These are phyloP conservation scores for Fusarium albosuccineum DNA, from an alignment of 2,329 filamentous ascomycete genomes.

Conservation along the genomic window DNA sequence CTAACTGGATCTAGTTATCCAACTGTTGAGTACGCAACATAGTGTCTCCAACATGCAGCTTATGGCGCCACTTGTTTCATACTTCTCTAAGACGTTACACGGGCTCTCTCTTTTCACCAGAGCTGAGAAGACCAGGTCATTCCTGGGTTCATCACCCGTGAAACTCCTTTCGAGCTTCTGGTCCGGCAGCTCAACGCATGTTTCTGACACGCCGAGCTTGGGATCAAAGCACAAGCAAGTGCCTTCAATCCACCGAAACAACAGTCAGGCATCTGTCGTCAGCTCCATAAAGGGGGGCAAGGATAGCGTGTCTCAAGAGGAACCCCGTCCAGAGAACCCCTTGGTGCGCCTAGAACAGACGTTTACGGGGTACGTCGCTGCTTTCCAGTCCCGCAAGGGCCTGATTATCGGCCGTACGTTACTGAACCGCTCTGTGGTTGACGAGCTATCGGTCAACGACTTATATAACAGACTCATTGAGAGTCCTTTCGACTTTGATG, in stretches of 20 bases:
- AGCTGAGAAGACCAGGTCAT: slow-evolving; percentile 74
- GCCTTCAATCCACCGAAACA: slow-evolving; percentile 57
- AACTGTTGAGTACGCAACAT: slow-evolving; percentile 78
- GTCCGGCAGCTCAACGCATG: slow-evolving; percentile 68
- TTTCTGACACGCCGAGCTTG: slow-evolving; percentile 42
- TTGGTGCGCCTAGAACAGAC: slow-evolving; percentile 84
- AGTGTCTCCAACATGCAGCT: slow-evolving; percentile 74
- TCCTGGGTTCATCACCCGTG: slow-evolving; percentile 86
- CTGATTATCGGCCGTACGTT: slow-evolving; percentile 85
- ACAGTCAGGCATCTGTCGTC: slow-evolving; percentile 67
- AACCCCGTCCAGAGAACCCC: slow-evolving; percentile 71
- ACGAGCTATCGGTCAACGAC: slow-evolving; percentile 87
- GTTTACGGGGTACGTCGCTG: slow-evolving; percentile 84
- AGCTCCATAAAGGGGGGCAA: slow-evolving; percentile 65
- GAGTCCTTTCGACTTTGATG: slow-evolving; percentile 81
- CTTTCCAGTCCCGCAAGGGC: slow-evolving; percentile 86
- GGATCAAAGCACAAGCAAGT: slow-evolving; percentile 57
- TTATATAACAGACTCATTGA: slow-evolving; percentile 91
- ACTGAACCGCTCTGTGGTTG: slow-evolving; percentile 75
- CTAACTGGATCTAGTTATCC: slow-evolving; percentile 70
- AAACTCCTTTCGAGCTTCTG: slow-evolving; percentile 91
- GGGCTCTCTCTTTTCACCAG: slow-evolving; percentile 74
- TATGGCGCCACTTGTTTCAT: slow-evolving; percentile 77
- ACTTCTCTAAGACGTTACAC: slow-evolving; percentile 82
- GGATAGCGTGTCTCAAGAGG: slow-evolving; percentile 57